phyloP scores from a whole-genome alignment of 2,329 filamentous ascomycete species.

The Myriangium duriaei region DNA sequence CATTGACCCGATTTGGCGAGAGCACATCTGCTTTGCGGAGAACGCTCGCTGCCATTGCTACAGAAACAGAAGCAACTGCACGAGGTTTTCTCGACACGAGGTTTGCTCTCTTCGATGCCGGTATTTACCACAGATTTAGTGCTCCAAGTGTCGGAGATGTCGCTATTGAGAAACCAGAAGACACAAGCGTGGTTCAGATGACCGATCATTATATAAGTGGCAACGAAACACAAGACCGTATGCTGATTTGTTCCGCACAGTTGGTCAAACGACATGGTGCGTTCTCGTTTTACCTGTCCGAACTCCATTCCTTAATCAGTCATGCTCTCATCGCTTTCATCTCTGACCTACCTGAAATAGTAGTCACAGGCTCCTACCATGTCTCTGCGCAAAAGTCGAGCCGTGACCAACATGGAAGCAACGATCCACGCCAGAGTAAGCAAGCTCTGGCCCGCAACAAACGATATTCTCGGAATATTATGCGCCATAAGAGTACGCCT shows the following conservation, averaged over 20 bases:
- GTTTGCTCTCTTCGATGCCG: neutral
- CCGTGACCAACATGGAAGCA: no score
- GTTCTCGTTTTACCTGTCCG: no score
- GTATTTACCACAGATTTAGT: slow-evolving; percentile 9
- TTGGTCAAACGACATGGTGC: neutral
- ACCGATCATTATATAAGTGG: neutral
- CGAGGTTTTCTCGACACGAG: neutral
- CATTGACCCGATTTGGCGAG: neutral
- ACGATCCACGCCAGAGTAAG: no score
- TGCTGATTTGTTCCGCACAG: neutral
- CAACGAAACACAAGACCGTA: neutral
- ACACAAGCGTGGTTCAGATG: neutral
- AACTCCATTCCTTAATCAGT: no score
- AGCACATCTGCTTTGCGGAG: neutral
- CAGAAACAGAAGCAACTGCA: slow-evolving; percentile 8
- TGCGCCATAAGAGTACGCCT: no score
- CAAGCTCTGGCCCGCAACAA: no score
- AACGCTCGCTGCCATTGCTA: slow-evolving; percentile 1
- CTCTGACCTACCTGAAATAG: no score
- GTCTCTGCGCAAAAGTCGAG: no score
- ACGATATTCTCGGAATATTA: no score
- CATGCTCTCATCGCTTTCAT: no score
- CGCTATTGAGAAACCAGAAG: neutral
- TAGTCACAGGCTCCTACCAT: no score
- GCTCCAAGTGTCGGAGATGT: slow-evolving; percentile 2